These are phyloP conservation scores for Coleophoma crateriformis DNA, from an alignment of 2,329 filamentous ascomycete genomes.

Conservation along the genomic window DNA sequence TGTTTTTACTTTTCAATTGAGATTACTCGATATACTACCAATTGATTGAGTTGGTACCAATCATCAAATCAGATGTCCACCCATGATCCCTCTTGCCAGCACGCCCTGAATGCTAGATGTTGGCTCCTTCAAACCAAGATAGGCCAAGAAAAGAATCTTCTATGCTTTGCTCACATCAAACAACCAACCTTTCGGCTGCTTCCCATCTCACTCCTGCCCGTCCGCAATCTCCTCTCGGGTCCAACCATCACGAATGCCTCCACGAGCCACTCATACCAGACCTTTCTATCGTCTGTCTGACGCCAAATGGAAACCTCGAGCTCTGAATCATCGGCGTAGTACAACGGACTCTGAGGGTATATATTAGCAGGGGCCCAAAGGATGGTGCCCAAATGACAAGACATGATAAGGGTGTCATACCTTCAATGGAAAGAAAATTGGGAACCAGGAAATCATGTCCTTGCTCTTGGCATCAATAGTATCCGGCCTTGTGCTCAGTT, in stretches of 20 bases:
- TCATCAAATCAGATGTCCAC: too few relatives aligned
- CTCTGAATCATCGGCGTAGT: slow-evolving; percentile 78
- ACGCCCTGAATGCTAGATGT: too few relatives aligned
- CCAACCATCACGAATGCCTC: slow-evolving; percentile 71
- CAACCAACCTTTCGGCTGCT: slow-evolving; percentile 66
- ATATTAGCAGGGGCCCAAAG: slow-evolving; percentile 6
- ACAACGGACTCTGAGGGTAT: slow-evolving; percentile 66
- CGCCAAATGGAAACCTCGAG: slow-evolving; percentile 93
- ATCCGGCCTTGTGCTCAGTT: slow-evolving; percentile 88
- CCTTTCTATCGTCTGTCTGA: slow-evolving; percentile 88
- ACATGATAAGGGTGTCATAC: slow-evolving; percentile 40
- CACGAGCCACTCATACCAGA: slow-evolving; percentile 98
- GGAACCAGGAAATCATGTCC: slow-evolving; percentile 99
- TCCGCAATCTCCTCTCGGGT: slow-evolving; percentile 55
- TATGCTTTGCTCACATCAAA: slow-evolving; percentile 49
- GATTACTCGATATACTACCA: too few relatives aligned
- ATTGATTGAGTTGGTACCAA: too few relatives aligned
- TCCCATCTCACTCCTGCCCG: slow-evolving; percentile 61
- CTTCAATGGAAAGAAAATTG: slow-evolving; percentile 95
- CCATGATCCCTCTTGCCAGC: too few relatives aligned
- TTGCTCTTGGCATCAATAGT: slow-evolving; percentile 89
- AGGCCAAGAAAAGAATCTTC: too few relatives aligned
- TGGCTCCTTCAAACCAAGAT: too few relatives aligned
- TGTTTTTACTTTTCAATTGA: too few relatives aligned
- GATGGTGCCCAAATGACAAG: neutral